Evolutionary conservation across 1,284 basidiomycete species (phyloP).

Genomic region (Stygiomarasmius scandens): DNA sequence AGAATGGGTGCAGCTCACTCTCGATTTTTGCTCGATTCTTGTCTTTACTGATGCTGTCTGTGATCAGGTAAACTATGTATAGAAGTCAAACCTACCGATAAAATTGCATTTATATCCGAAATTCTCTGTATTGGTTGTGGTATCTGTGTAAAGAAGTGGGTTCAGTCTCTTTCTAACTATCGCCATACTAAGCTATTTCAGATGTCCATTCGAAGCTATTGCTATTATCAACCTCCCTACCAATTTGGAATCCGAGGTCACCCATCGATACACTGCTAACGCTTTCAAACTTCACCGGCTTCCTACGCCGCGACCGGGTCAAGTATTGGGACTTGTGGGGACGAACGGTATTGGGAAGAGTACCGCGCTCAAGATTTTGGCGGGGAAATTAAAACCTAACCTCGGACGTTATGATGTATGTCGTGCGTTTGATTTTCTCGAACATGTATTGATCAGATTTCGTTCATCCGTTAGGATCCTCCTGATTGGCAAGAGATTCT

Average conservation of each 20-base stretch:
- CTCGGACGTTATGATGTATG: slow-evolving; percentile 87
- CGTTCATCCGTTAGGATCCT: slow-evolving; percentile 65
- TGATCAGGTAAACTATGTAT: slow-evolving; percentile 92
- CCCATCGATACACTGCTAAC: slow-evolving; percentile 96
- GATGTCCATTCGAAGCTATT: slow-evolving; percentile 97
- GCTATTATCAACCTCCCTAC: slow-evolving; percentile 97
- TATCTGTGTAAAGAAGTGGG: slow-evolving; percentile 98
- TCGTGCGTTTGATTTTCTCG: slow-evolving; percentile 17
- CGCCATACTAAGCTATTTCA: slow-evolving; percentile 33
- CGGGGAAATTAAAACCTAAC: slow-evolving; percentile 95
- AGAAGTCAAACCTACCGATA: slow-evolving; percentile 91
- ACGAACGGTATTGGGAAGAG: slow-evolving; percentile 99
- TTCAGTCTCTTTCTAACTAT: slow-evolving; percentile 10
- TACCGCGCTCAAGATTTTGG: slow-evolving; percentile 92
- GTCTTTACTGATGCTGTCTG: not conserved
- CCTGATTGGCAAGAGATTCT: slow-evolving; percentile 98
- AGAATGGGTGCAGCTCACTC: slow-evolving; percentile 81
- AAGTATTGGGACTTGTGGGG: slow-evolving; percentile 93
- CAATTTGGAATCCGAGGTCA: slow-evolving; percentile 91
- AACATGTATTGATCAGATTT: not conserved
- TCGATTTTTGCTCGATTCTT: not conserved
- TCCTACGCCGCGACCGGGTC: slow-evolving; percentile 92
- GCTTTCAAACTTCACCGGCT: slow-evolving; percentile 97
- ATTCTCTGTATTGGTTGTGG: slow-evolving; percentile 96
- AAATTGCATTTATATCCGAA: slow-evolving; percentile 97